Percentiles rank a stretch among this genome's conserved stretches.
Conservation (phyloP, 1,139 yeast species). For the Pneumocystis wakefieldiae region DNA sequence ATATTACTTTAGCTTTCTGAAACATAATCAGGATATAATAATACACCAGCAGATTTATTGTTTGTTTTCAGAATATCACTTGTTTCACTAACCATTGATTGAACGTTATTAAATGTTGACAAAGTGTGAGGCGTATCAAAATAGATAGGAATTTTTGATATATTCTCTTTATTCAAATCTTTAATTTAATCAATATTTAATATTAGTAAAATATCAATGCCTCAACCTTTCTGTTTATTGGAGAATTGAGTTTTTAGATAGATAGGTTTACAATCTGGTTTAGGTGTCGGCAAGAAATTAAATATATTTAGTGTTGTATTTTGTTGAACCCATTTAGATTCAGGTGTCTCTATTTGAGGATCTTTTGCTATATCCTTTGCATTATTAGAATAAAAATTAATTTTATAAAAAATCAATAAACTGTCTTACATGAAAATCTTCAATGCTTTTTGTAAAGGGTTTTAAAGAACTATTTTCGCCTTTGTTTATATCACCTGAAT, state of each 20-base stretch:
- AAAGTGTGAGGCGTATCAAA: not conserved
- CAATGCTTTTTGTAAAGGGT: not conserved
- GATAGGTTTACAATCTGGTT: not conserved
- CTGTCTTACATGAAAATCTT: not conserved
- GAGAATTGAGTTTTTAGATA: not conserved
- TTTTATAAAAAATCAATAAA: not conserved
- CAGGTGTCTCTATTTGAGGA: not conserved
- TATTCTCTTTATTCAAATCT: not conserved
- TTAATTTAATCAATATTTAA: not conserved
- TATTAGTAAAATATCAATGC: not conserved
- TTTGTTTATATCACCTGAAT: not conserved
- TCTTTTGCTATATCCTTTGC: not conserved
- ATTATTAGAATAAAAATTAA: not conserved
- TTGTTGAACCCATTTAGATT: not conserved
- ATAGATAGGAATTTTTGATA: not conserved
- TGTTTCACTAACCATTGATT: not conserved
- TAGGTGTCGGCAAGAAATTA: not conserved
- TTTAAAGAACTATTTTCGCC: not conserved
- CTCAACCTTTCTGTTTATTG: not conserved
- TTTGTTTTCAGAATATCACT: not conserved
- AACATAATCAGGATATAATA: not conserved
- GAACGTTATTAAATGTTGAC: not conserved
- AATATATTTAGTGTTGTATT: not conserved
- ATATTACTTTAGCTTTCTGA: not conserved
- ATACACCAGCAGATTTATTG: not conserved